Evolutionary conservation across 129 eudicot species (phyloP).

Genomic region (Artemisia tridentata): DNA sequence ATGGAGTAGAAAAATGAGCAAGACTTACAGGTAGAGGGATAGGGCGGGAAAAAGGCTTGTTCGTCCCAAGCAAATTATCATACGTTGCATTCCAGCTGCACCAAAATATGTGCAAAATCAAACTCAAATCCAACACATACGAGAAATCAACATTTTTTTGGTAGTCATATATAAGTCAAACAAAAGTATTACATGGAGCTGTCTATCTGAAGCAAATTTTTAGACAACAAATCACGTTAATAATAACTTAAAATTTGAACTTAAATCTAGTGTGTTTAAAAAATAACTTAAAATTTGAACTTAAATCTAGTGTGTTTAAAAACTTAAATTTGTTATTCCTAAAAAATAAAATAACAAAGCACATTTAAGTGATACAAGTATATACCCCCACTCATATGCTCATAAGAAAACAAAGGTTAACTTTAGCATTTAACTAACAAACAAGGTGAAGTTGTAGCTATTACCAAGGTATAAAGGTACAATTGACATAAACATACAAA

Average conservation of each 20-base stretch:
- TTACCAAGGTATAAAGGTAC: background rate
- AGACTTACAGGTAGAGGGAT: slow-evolving; percentile 78
- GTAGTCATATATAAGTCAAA: too few relatives aligned
- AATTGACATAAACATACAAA: background rate
- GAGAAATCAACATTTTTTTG: too few relatives aligned
- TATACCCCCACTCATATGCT: background rate
- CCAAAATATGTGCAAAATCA: background rate
- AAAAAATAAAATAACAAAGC: too few relatives aligned
- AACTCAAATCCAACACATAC: too few relatives aligned
- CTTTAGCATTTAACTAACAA: background rate
- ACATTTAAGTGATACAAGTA: background rate
- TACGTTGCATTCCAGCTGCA: slow-evolving; percentile 77
- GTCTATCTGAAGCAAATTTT: too few relatives aligned
- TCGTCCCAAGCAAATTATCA: slow-evolving; percentile 75
- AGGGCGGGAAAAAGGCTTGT: slow-evolving; percentile 64
- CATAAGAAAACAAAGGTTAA: background rate
- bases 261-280: too few relatives aligned
- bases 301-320: too few relatives aligned
- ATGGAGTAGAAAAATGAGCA: background rate
- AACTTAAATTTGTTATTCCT: too few relatives aligned
- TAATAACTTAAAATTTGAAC: too few relatives aligned
- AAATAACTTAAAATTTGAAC: too few relatives aligned
- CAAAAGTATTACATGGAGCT: too few relatives aligned
- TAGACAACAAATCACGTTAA: too few relatives aligned
- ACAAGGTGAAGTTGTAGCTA: background rate